These are phyloP conservation scores for Nicotiana noctiflora DNA, from an alignment of 257 asterid genomes.

Conservation along the genomic window DNA sequence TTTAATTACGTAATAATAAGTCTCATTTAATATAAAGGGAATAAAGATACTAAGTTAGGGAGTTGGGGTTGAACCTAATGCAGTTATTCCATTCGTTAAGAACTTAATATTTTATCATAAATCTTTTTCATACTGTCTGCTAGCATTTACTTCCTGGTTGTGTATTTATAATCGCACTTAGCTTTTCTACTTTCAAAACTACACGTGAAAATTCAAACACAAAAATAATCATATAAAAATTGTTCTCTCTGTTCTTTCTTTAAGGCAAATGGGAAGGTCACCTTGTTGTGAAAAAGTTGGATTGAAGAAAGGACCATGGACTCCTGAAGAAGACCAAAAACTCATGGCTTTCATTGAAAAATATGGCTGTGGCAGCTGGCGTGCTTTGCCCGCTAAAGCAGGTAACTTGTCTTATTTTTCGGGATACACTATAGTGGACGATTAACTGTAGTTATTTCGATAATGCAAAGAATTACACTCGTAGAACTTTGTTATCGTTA, in stretches of 20 bases:
- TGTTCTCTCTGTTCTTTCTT: not conserved
- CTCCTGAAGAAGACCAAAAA: constrained; percentile 7
- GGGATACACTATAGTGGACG: too few relatives aligned
- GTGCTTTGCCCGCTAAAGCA: not conserved
- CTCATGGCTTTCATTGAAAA: not conserved
- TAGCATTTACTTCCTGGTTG: not conserved
- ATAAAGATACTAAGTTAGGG: not conserved
- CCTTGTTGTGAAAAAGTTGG: constrained; percentile 7
- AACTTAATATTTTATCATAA: not conserved
- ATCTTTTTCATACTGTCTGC: not conserved
- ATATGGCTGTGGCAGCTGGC: constrained; percentile 8
- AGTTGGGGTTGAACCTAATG: constrained; percentile 4
- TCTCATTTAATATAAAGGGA: not conserved
- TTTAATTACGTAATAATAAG: not conserved
- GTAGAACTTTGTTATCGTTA: not conserved
- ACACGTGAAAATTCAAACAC: too few relatives aligned
- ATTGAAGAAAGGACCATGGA: constrained; percentile 9
- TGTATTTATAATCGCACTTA: not conserved
- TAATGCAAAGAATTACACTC: not conserved
- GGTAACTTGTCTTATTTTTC: not conserved
- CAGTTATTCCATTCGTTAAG: not conserved
- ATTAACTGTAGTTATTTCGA: too few relatives aligned
- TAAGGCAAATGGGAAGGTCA: constrained; percentile 1
- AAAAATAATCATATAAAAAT: too few relatives aligned
- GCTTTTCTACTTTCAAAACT: not conserved